A percentile compares a stretch with the other conserved stretches of the same genome.
Conservation (phyloP, 2,329 filamentous ascomycete species). For the Phialophora chinensis region DNA sequence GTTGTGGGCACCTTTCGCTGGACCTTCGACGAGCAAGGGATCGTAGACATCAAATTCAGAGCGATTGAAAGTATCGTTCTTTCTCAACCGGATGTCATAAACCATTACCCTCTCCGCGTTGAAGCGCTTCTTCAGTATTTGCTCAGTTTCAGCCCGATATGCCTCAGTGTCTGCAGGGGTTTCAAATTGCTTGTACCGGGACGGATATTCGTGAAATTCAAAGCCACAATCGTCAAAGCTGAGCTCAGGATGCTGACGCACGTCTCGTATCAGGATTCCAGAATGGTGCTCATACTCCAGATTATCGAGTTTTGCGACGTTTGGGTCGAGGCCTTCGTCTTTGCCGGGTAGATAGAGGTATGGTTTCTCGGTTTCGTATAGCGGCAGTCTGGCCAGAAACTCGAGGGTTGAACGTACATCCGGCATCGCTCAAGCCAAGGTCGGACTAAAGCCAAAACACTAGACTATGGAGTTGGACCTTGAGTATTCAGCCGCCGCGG, state of each 20-base stretch:
- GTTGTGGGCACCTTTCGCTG: slow-evolving; percentile 25
- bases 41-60: slow-evolving; percentile 24
- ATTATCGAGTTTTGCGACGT: slow-evolving; percentile 17
- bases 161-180: background rate
- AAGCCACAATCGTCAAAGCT: slow-evolving; percentile 23
- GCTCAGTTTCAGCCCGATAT: slow-evolving; percentile 14
- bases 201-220: slow-evolving; percentile 7
- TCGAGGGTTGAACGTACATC: slow-evolving; percentile 9
- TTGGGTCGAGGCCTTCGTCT: slow-evolving; percentile 16
- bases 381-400: slow-evolving; percentile 15
- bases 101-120: slow-evolving; percentile 14
- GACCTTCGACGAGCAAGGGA: slow-evolving; percentile 19
- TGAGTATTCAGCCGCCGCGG: no score
- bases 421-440: slow-evolving; percentile 5
- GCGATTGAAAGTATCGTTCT: slow-evolving; percentile 12
- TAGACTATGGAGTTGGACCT: background rate
- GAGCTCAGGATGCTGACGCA: slow-evolving; percentile 11
- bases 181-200: slow-evolving; percentile 1
- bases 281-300: slow-evolving; percentile 16
- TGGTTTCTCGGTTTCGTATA: slow-evolving; percentile 24
- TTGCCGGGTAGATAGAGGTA: slow-evolving; percentile 19
- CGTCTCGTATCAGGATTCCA: slow-evolving; percentile 13
- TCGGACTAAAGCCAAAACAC: background rate
- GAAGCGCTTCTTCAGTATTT: slow-evolving; percentile 16
- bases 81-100: slow-evolving; percentile 20